Evolutionary conservation across 495 filamentous ascomycete genomes (phyloP).

Genomic region (Penicillium turbatum): DNA sequence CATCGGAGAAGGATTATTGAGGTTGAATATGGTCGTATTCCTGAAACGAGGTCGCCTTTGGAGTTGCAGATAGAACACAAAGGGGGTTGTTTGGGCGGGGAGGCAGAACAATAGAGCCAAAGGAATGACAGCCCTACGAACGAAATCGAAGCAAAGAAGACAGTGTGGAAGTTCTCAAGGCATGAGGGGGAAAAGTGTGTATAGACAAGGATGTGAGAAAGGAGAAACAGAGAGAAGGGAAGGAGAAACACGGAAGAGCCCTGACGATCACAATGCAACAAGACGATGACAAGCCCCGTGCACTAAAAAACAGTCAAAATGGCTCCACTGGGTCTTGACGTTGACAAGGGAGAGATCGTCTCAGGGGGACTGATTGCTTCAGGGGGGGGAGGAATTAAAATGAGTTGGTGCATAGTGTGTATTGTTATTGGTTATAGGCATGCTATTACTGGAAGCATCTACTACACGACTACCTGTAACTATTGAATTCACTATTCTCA

Average conservation of each 20-base stretch:
- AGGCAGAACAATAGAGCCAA: conserved; percentile 17
- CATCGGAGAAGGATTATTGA: conserved; percentile 7
- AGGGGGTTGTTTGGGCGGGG: conserved; percentile 9
- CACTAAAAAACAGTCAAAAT: conserved; percentile 10
- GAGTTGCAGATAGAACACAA: conserved; percentile 13
- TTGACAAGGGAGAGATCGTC: conserved; percentile 6
- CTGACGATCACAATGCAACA: conserved; percentile 30
- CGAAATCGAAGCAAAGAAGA: background rate
- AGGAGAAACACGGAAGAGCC: conserved; percentile 21
- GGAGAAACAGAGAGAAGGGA: conserved; percentile 15
- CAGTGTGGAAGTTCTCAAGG: background rate
- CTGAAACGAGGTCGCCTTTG: background rate
- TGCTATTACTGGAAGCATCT: background rate
- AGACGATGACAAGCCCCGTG: conserved; percentile 17
- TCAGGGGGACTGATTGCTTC: conserved; percentile 7
- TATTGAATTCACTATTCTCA: background rate
- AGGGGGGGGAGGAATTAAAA: conserved; percentile 6
- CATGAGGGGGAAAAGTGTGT: conserved; percentile 5
- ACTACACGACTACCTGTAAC: background rate
- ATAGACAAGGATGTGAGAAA: conserved; percentile 11
- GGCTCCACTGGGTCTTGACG: conserved; percentile 1
- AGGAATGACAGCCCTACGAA: conserved; percentile 40
- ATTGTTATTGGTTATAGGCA: background rate
- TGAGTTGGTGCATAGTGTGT: background rate
- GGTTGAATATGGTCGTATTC: background rate